These are phyloP conservation scores for Termitomyces sp. DNA, from an alignment of 1,284 basidiomycete species.

Conservation along the genomic window DNA sequence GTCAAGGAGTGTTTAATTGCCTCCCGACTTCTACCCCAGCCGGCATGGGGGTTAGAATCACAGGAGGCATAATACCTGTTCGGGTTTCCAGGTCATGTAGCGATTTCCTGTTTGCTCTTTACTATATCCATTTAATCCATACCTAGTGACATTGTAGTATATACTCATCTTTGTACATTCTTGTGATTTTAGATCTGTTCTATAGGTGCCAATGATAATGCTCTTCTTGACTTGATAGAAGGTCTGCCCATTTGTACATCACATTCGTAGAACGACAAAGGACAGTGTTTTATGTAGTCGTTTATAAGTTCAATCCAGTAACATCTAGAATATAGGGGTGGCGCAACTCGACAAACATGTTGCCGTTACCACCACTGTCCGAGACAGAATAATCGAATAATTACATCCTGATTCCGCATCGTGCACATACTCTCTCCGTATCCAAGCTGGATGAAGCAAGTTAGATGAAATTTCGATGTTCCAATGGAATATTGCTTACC, in stretches of 20 bases:
- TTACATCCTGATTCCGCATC: slow-evolving; percentile 26
- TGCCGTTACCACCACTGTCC: no score
- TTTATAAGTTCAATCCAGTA: background rate
- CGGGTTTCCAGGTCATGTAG: background rate
- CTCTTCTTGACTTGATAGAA: background rate
- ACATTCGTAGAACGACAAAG: background rate
- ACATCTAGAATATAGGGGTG: no score
- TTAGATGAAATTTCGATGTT: background rate
- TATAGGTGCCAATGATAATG: background rate
- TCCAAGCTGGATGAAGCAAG: slow-evolving; percentile 26
- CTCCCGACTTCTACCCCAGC: slow-evolving; percentile 41
- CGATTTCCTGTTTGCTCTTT: background rate
- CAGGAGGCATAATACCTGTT: slow-evolving; percentile 15
- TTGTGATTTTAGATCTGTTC: background rate
- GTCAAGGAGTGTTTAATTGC: slow-evolving; percentile 77
- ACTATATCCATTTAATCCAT: background rate
- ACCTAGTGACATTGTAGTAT: background rate
- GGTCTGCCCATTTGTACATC: background rate
- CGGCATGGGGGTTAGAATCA: slow-evolving; percentile 21
- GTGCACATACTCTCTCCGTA: slow-evolving; percentile 31
- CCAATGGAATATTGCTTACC: slow-evolving; percentile 17
- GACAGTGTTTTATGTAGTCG: background rate
- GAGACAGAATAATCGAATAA: background rate
- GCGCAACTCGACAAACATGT: background rate
- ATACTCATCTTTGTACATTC: background rate